Base-by-base conservation (phyloP, 2,329 filamentous ascomycete genomes). In the Ascochyta lentis region DNA sequence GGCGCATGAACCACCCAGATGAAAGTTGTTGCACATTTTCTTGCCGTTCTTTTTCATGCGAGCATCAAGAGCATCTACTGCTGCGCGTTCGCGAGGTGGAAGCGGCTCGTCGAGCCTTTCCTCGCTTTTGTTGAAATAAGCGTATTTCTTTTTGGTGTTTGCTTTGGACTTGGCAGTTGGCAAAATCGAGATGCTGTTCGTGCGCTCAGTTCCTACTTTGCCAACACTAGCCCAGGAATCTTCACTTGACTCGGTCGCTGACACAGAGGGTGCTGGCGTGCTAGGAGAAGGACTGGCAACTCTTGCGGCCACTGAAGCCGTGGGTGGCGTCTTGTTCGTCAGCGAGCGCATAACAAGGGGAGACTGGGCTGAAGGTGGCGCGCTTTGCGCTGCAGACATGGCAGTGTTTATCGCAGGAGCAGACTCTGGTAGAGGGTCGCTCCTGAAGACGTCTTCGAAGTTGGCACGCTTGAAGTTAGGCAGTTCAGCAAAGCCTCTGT, bases 41-140 rank as follows among this genome's bases (percentile, higher is more conserved):
- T 67, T 68, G 24, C 69, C 68, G 0, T 29, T 33, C 34, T 63
- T 66, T 43, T 67, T 65, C 71, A 71, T 73, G 40, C 72, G 72
- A 24, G 52, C 38, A 8, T 73, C 71, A 38, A 75, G 65, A 29
- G 68, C 59, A 6, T 65, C 57, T 12, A 44, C 46, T 6, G 70
- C 67, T 7, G 56, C 51, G 6, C 57, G 59, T n/a, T 73, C 70
- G 24, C 63, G 64, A n/a, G 67, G 52, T 3, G 71, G 68, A 8
- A 81, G 71, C 2, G 68, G 64, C 16, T 71, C 59, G 46, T 81
- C 79, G 12, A 81, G 61, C 24, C 79, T 75, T 58, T 80, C 70
- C 41, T 76, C 76, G 45, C 70, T 66, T 31, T 72, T 72, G 57
- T 81, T 81, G 53, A 76, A 74, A 38, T 79, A 70, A 43, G 78